A percentile compares a stretch with the other conserved stretches of the same genome.
Conservation (phyloP, 345 rosid genomes). For the Salix purpurea region DNA sequence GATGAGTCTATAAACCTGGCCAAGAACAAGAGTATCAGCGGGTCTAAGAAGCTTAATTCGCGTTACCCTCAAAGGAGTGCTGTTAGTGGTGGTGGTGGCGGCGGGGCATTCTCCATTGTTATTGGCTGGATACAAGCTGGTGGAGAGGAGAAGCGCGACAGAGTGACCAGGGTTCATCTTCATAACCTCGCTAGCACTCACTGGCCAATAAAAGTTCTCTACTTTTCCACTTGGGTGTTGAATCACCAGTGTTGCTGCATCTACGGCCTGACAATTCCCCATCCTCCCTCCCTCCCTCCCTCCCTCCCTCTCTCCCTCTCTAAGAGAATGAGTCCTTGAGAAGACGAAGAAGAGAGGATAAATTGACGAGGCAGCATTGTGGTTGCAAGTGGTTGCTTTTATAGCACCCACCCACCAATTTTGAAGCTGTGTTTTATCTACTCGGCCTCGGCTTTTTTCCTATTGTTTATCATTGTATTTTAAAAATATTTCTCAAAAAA, state of each 20-base stretch:
- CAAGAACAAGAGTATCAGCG: slow-evolving; percentile 67
- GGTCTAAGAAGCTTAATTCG: slow-evolving; percentile 92
- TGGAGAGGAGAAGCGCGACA: slow-evolving; percentile 87
- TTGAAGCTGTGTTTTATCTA: not conserved
- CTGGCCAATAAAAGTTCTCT: slow-evolving; percentile 59
- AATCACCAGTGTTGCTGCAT: slow-evolving; percentile 66
- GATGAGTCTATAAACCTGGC: slow-evolving; percentile 80
- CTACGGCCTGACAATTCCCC: slow-evolving; percentile 95
- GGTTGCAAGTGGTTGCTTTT: slow-evolving; percentile 26
- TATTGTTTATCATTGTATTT: too few species aligned
- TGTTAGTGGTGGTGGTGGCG: not conserved
- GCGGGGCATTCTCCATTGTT: slow-evolving; percentile 6
- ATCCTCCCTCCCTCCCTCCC: slow-evolving; percentile 18
- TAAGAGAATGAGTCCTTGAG: not conserved
- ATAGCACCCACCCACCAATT: slow-evolving; percentile 35
- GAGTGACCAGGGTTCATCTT: slow-evolving; percentile 83
- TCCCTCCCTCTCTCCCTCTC: not conserved
- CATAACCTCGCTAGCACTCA: slow-evolving; percentile 67
- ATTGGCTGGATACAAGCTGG: slow-evolving; percentile 43
- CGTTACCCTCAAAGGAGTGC: slow-evolving; percentile 56
- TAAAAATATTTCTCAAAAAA: too few species aligned
- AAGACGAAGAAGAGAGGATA: not conserved
- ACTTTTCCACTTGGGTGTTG: slow-evolving; percentile 77
- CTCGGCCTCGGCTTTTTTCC: not conserved
- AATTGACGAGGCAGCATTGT: not conserved